Conservation (phyloP, 139 green algal species). For the Chloropicon primus region DNA sequence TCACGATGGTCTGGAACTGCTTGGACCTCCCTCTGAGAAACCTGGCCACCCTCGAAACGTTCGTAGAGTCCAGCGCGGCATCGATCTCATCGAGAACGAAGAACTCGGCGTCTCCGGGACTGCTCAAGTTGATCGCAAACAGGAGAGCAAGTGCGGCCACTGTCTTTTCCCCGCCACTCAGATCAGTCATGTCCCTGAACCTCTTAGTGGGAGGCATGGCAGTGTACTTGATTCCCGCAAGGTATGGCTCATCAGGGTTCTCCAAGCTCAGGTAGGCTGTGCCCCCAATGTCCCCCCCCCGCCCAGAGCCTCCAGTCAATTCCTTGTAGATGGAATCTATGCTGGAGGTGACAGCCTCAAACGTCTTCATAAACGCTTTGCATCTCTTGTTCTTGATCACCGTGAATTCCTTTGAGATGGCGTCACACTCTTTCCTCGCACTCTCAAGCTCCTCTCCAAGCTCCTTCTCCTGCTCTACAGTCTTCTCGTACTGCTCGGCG, state of each 20-base stretch:
- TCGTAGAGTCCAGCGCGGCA: constrained; percentile 84
- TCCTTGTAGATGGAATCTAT: constrained; percentile 94
- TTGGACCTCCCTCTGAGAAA: constrained; percentile 2
- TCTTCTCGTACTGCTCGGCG: constrained; percentile 78
- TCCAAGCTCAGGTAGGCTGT: constrained; percentile 78
- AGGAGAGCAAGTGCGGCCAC: constrained; percentile 90
- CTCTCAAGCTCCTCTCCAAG: constrained; percentile 54
- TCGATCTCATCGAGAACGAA: constrained; percentile 93
- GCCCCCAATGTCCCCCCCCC: constrained; percentile 12
- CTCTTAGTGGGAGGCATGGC: constrained; percentile 93
- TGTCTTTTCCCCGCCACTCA: constrained; percentile 75
- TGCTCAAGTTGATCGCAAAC: constrained; percentile 77
- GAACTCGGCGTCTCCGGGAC: constrained; percentile 79
- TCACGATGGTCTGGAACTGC: constrained; percentile 50
- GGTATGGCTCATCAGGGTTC: constrained; percentile 71
- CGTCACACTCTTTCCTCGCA: constrained; percentile 32
- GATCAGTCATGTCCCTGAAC: constrained; percentile 94
- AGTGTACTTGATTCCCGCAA: constrained; percentile 73
- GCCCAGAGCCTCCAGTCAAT: constrained; percentile 48
- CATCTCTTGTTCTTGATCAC: constrained; percentile 26
- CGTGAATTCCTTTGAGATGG: constrained; percentile 46
- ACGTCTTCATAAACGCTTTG: constrained; percentile 61
- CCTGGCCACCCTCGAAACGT: constrained; percentile 75
- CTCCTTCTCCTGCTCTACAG: constrained; percentile 61
- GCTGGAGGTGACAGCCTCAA: constrained; percentile 53